A percentile compares a stretch with the other conserved stretches of the same genome.
phyloP scores from a whole-genome alignment of 768 basidiomycete genomes.

The Phylloporus sp. region DNA sequence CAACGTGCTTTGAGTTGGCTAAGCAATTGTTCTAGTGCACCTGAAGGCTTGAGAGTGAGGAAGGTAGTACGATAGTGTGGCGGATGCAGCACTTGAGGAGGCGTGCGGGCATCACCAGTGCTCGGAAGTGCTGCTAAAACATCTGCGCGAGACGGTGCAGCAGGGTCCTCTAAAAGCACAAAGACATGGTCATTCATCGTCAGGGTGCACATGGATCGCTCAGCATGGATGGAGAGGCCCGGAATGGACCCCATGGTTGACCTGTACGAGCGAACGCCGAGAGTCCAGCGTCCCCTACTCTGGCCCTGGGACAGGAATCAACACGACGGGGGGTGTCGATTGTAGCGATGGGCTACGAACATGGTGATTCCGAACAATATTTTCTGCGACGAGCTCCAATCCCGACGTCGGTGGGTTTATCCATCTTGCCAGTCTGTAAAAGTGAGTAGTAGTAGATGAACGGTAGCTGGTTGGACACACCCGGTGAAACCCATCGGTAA shows the following conservation, averaged over 20 bases:
- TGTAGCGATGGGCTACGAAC: conserved; percentile 32
- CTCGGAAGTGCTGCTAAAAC: conserved; percentile 38
- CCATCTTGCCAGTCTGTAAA: conserved; percentile 69
- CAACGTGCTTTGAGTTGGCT: conserved; percentile 72
- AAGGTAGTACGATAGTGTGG: conserved; percentile 74
- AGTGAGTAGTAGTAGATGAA: neutral
- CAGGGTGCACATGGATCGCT: conserved; percentile 70
- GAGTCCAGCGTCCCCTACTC: conserved; percentile 60
- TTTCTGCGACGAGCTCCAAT: conserved; percentile 62
- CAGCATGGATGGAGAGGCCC: conserved; percentile 47
- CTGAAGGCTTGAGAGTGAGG: conserved; percentile 69
- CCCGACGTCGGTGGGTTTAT: conserved; percentile 76
- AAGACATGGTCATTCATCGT: conserved; percentile 82
- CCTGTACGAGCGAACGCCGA: conserved; percentile 70
- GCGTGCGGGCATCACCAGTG: conserved; percentile 23
- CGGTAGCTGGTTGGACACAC: conserved; percentile 28
- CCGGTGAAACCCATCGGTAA: conserved; percentile 59
- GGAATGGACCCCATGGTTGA: conserved; percentile 61
- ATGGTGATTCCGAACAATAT: conserved; percentile 68
- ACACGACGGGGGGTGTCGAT: conserved; percentile 13
- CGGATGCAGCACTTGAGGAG: conserved; percentile 26
- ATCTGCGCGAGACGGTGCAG: conserved; percentile 65
- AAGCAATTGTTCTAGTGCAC: conserved; percentile 71
- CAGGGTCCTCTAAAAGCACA: conserved; percentile 73
- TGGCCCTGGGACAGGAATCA: conserved; percentile 44